A percentile compares a stretch with the other conserved stretches of the same genome.
These are phyloP conservation scores for Aspergillus udagawae DNA, from an alignment of 2,329 filamentous ascomycete species.

Conservation along the genomic window DNA sequence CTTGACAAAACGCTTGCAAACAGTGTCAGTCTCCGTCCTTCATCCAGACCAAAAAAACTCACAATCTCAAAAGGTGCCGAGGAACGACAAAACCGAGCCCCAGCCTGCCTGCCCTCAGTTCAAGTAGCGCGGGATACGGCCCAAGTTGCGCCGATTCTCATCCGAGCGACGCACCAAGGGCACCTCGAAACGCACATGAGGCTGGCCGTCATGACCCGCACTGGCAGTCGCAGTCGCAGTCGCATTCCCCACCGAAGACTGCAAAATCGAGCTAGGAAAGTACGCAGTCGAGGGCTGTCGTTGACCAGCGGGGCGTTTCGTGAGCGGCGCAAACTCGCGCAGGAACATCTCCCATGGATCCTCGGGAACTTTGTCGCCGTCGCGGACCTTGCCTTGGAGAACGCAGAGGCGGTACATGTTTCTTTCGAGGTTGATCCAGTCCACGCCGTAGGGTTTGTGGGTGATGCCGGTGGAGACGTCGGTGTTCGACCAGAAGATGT, in stretches of 20 bases:
- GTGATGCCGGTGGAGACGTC: constrained; percentile 1
- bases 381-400: constrained; percentile 1
- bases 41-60: background rate
- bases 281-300: background rate
- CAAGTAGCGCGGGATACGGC: background rate
- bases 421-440: constrained; percentile 2
- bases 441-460: constrained; percentile 6
- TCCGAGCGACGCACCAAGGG: background rate
- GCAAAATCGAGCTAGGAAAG: constrained; percentile 1
- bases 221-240: background rate
- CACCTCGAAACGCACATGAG: background rate
- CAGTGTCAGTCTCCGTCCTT: background rate
- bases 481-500: constrained; percentile 4
- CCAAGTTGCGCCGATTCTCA: background rate
- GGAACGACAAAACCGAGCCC: background rate
- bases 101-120: background rate
- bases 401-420: constrained; percentile 10
- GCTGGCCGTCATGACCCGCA: background rate
- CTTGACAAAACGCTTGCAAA: background rate
- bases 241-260: background rate
- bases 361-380: background rate
- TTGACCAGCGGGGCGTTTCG: background rate
- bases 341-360: constrained; percentile 10
- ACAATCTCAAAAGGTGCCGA: background rate
- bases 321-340: constrained; percentile 4